Evolutionary conservation across 352 stramenopile species (phyloP), one percentile per base, ranked within the genome.

Genomic region (Globisporangium irregulare): DNA sequence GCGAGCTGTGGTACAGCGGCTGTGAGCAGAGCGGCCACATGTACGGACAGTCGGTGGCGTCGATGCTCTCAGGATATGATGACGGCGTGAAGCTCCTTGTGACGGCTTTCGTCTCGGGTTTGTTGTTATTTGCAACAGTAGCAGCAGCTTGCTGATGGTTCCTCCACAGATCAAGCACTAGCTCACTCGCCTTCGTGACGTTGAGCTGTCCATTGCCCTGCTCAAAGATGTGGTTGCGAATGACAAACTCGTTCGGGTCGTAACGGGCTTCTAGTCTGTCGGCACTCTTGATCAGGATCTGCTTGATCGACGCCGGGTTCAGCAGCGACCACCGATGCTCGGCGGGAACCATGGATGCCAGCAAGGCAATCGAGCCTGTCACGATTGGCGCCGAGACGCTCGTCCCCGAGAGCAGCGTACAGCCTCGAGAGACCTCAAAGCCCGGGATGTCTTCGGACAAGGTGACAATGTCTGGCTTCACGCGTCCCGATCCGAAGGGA

Each of bases 21-120:
- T 96, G 89, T 1, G 77, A 87, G 59, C 90, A 95, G 38, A 91
- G 76, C 25, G 90, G 90, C 86, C 87, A 96, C 85, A 96, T 92
- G 69, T 90, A 93, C 64, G 88, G 88, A 34, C 89, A 96, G 57
- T 95, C 76, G 0, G 84, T 89, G 24, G 83, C 75, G 22, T 96
- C 81, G 57, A 97, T 78, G 15, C 64, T 69, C 10, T 87, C 73
- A 2, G 90, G 89, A 18, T 93, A 89, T 1, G 90, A 73, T 43
- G 74, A 89, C 43, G 78, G 76, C 22, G 53, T 59, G 54, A 67
- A 54, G 24, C 64, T 3, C 5, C 64, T 29, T 25, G 62, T 34
- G 18, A 34, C 22, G 8, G 58, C 58, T 25, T 54, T 68, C 6
- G 54, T n/a, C 25, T 62, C 58, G 22, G 62, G 22, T 3, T 34